Percentiles rank a stretch among this genome's conserved stretches.
Evolutionary conservation across 352 stramenopile species (phyloP).

Genomic region (Phytophthora agathidicida): DNA sequence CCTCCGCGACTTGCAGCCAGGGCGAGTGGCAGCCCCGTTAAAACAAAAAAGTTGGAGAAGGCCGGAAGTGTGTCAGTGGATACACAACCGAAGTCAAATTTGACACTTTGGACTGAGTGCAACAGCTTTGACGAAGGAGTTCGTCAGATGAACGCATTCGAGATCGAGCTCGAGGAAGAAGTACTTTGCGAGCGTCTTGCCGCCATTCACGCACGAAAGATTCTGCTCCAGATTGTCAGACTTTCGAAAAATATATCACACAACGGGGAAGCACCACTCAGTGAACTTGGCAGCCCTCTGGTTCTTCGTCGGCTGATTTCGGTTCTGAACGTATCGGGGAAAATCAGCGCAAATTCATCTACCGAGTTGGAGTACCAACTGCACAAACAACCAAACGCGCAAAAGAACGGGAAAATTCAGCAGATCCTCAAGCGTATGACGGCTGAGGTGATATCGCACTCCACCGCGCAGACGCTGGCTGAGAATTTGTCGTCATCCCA

Average conservation of each 20-base stretch:
- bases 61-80: slow-evolving; percentile 10
- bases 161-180: slow-evolving; percentile 73
- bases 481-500: slow-evolving; percentile 57
- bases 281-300: slow-evolving; percentile 61
- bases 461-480: slow-evolving; percentile 46
- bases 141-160: slow-evolving; percentile 58
- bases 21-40: slow-evolving; percentile 50
- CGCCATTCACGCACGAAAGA: slow-evolving; percentile 66
- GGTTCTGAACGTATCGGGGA: slow-evolving; percentile 37
- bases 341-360: background rate
- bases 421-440: slow-evolving; percentile 67
- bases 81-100: slow-evolving; percentile 33
- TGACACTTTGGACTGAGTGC: slow-evolving; percentile 75
- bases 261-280: slow-evolving; percentile 42
- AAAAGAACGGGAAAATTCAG: slow-evolving; percentile 53
- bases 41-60: slow-evolving; percentile 42
- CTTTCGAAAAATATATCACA: slow-evolving; percentile 42
- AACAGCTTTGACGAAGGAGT: slow-evolving; percentile 71
- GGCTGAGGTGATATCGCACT: slow-evolving; percentile 46
- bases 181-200: slow-evolving; percentile 64
- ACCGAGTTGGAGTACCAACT: slow-evolving; percentile 16
- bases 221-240: slow-evolving; percentile 72
- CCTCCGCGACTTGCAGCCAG: slow-evolving; percentile 23
- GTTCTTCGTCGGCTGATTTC: slow-evolving; percentile 77
- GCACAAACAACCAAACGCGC: slow-evolving; percentile 25